Percentiles rank a stretch among this genome's conserved stretches.
These are phyloP conservation scores for Pezicula carpinea DNA, from an alignment of 2,329 filamentous ascomycete genomes.

Conservation along the genomic window DNA sequence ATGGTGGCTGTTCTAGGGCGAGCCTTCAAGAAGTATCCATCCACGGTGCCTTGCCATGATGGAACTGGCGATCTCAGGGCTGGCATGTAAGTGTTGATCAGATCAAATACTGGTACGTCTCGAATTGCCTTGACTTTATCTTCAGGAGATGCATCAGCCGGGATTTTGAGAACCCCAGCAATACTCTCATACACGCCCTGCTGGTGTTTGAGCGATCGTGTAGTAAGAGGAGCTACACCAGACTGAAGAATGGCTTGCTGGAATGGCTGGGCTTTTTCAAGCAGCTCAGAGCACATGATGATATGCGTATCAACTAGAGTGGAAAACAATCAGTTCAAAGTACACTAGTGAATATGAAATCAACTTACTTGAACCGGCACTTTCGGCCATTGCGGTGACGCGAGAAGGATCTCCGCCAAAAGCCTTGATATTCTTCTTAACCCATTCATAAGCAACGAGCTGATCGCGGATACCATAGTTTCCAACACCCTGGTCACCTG, in stretches of 20 bases:
- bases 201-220: no score
- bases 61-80: not conserved
- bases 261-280: slow-evolving; percentile 28
- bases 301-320: no score
- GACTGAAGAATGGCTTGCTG: no score
- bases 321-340: not conserved
- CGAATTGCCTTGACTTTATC: slow-evolving; percentile 11
- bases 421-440: slow-evolving; percentile 43
- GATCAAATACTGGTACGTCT: slow-evolving; percentile 16
- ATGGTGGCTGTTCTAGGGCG: no score
- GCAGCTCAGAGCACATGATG: slow-evolving; percentile 11
- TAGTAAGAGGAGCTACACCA: no score
- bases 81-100: not conserved
- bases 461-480: slow-evolving; percentile 49
- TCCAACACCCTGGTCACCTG: slow-evolving; percentile 36
- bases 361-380: slow-evolving; percentile 4
- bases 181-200: no score
- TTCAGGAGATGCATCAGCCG: no score
- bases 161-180: no score
- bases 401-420: slow-evolving; percentile 47
- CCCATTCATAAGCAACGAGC: slow-evolving; percentile 49
- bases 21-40: slow-evolving; percentile 1
- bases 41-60: not conserved
- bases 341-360: not conserved
- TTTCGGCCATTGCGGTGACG: slow-evolving; percentile 42